Percentiles rank a stretch among this genome's conserved stretches.
Conservation (phyloP, 768 basidiomycete genomes). For the Lenzites betulinus region DNA sequence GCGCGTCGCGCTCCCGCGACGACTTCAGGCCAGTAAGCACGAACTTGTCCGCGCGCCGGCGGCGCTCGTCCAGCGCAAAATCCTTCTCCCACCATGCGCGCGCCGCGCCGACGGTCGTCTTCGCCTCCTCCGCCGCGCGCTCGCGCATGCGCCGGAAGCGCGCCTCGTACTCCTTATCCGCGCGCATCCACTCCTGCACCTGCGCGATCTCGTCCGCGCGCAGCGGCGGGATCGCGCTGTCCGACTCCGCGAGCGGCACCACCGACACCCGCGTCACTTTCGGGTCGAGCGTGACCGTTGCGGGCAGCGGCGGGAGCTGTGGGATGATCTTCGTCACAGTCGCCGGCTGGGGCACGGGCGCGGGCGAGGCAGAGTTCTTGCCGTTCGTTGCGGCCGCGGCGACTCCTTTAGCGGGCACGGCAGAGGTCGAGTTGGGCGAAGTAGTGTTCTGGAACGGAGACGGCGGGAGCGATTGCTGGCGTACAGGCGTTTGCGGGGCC, state of each 20-base stretch:
- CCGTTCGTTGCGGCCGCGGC: constrained; percentile 1
- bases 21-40: constrained; percentile 31
- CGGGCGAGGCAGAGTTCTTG: not conserved
- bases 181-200: constrained; percentile 64
- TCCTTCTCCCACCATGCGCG: constrained; percentile 69
- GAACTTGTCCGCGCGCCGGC: constrained; percentile 45
- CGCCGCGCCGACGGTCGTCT: constrained; percentile 44
- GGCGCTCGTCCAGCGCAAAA: constrained; percentile 33
- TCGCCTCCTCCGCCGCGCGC: constrained; percentile 53
- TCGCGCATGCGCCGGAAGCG: constrained; percentile 50
- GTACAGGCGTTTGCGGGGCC: constrained; percentile 25
- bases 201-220: constrained; percentile 48
- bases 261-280: constrained; percentile 59
- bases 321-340: constrained; percentile 28
- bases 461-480: constrained; percentile 29
- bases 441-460: constrained; percentile 24
- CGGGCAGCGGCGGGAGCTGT: constrained; percentile 46
- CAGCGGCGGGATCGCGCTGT: constrained; percentile 56
- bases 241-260: constrained; percentile 60
- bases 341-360: constrained; percentile 10
- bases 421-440: constrained; percentile 11
- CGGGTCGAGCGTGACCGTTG: constrained; percentile 51
- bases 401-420: constrained; percentile 6
- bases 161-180: constrained; percentile 60
- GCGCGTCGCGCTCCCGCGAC: constrained; percentile 42